Base-by-base conservation (phyloP, 2,329 filamentous ascomycete species). In the Fusarium xyrophilum region DNA sequence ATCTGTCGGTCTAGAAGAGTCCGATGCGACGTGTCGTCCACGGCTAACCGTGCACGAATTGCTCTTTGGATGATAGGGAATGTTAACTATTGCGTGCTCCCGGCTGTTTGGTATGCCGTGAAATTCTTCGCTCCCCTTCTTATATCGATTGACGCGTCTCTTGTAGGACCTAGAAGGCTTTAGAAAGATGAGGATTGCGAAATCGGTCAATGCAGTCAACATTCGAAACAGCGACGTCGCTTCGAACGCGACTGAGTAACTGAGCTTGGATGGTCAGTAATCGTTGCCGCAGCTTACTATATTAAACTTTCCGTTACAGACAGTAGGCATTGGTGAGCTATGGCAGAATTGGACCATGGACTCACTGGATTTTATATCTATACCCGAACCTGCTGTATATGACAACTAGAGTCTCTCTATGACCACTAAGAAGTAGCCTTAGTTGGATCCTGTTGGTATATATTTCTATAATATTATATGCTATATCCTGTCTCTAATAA, bases 21-120 rank as follows among this genome's bases (percentile, higher is more conserved):
- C 8, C 54, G 54, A 14, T 56, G 54, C 44, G 44, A 56, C 35
- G 54, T 56, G 25, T 56, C 54, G 13, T 33, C 1, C 54, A 56
- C 2, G 54, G 54, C 14, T 44, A 28, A 4, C 54, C 54, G 6
- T 56, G 54, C 21, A 56, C 54, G 5, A 47, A 47, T 5, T 47
- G 28, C n/a, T 47, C 28, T 23, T 3, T 47, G 0, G 44, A 47
- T 7, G 44, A 51, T 9, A 56, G 40, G 12, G 10, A 51, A 12
- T 56, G 54, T 19, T 44, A 19, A 4, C 6, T 56, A 17, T 6
- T 44, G 2, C 23, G 39, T 21, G 35, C 43, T 2, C n/a, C 19
- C 23, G 5, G 14, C 28, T 40, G 17, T 17, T 35, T 40, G 43
- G 54, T 56, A 25, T 6, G 42, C 25, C 10, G 0, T 14, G 3